Base-by-base conservation (phyloP, 2,329 filamentous ascomycete species). In the Verticillium isaacii region DNA sequence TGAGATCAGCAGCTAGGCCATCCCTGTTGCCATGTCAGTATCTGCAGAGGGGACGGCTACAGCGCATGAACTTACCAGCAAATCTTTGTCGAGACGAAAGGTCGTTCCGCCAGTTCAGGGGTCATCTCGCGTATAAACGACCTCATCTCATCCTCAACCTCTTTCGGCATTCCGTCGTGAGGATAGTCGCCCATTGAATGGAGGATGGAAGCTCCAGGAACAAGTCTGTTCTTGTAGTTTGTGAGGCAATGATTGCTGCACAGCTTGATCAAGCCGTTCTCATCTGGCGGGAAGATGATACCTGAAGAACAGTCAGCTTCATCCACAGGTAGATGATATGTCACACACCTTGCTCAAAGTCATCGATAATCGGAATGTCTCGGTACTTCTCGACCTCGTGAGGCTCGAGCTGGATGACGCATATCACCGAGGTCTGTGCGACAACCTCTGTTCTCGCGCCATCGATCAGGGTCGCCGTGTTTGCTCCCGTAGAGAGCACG, bases 401-500 rank as follows among this genome's bases (percentile, higher is more conserved):
- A 17, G 80, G 71, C 1, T 83, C 82, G 63, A 91, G 80, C 64
- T 81, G 77, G 65, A 90, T 79, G 71, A 89, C 90, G 14, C 82
- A 84, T 59, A 91, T 73, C 1, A 82, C 80, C 65, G 90, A 89
- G 1, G 86, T 88, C 0, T 86, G 88, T 1, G 88, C 85, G 58
- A 83, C 80, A 45, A 84, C 84, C 56, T 87, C 81, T 36, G 85
- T 86, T 50, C 82, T 80, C 0, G 90, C 77, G 14, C 34, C 34
- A 68, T 90, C 85, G 60, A 91, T 75, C 50, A 91, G 78, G 17
- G 81, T 80, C 0, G 83, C 79, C 11, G 85, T 86, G 84, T 87
- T 90, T 25, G 89, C 87, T 19, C 89, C 89, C 5, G 87, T 83
- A 2, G 89, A 86, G 4, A 91, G 77, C 54, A 91, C 77, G 32